phyloP scores from a whole-genome alignment of 768 basidiomycete genomes.

The Trametes maxima region DNA sequence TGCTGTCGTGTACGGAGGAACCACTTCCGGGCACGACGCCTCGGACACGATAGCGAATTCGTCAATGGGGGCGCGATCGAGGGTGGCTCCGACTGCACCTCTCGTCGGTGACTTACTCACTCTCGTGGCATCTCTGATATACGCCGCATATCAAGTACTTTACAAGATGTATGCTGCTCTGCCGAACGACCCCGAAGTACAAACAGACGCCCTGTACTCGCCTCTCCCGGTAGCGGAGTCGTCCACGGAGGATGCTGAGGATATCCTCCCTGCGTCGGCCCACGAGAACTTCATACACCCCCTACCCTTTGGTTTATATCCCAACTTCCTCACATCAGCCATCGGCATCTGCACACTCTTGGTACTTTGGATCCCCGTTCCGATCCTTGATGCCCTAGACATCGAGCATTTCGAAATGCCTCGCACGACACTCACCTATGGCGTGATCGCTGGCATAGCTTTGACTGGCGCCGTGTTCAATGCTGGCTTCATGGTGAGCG shows the following conservation, averaged over 20 bases:
- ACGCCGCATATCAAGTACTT: conserved; percentile 80
- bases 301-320: conserved; percentile 82
- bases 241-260: conserved; percentile 24
- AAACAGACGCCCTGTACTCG: conserved; percentile 46
- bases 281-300: conserved; percentile 46
- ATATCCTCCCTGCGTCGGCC: conserved; percentile 21
- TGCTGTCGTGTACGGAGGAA: conserved; percentile 80
- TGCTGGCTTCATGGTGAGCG: conserved; percentile 78
- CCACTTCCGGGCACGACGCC: conserved; percentile 6
- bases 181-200: conserved; percentile 60
- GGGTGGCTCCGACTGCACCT: conserved; percentile 44
- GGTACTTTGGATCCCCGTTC: conserved; percentile 78
- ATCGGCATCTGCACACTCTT: conserved; percentile 81
- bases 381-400: conserved; percentile 66
- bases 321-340: conserved; percentile 77
- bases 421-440: conserved; percentile 42
- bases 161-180: conserved; percentile 82
- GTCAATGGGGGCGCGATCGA: neutral
- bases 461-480: conserved; percentile 78
- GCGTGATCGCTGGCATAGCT: conserved; percentile 69
- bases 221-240: conserved; percentile 44
- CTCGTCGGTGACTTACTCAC: conserved; percentile 76
- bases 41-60: conserved; percentile 11
- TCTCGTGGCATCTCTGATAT: conserved; percentile 68
- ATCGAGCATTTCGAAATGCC: conserved; percentile 73